Evolutionary conservation across 2,329 filamentous ascomycete species (phyloP).

Genomic region (Fusarium succisae): DNA sequence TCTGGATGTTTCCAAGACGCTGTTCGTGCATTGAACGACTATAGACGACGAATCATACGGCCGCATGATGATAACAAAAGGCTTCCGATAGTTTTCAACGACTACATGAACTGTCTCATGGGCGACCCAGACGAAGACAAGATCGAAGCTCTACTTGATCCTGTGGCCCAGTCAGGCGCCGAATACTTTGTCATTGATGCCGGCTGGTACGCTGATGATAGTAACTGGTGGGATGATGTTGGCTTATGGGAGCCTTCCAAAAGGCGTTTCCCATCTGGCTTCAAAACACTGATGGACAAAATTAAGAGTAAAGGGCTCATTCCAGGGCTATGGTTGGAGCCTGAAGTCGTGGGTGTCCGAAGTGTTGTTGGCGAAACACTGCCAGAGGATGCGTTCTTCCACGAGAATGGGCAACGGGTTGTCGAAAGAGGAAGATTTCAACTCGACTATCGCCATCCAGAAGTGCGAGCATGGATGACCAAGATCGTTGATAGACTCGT

Average conservation of each 20-base stretch:
- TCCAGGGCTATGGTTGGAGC: constrained; percentile 49
- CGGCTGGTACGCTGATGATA: constrained; percentile 51
- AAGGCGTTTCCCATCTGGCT: constrained; percentile 45
- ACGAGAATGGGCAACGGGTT: constrained; percentile 43
- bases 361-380: constrained; percentile 30
- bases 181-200: constrained; percentile 51
- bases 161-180: constrained; percentile 44
- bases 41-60: constrained; percentile 44
- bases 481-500: constrained; percentile 40
- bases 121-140: constrained; percentile 48
- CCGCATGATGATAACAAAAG: constrained; percentile 43
- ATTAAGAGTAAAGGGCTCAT: constrained; percentile 41
- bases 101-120: constrained; percentile 54
- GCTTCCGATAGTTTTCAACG: constrained; percentile 50
- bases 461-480: constrained; percentile 37
- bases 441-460: constrained; percentile 46
- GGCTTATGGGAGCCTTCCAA: constrained; percentile 47
- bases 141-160: constrained; percentile 44
- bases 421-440: constrained; percentile 47
- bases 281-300: constrained; percentile 39
- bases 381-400: constrained; percentile 47
- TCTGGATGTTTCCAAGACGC: constrained; percentile 30
- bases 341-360: constrained; percentile 47
- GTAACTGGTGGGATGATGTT: constrained; percentile 50
- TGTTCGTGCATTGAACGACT: constrained; percentile 43